phyloP scores from a whole-genome alignment of 2,329 filamentous ascomycete species.

The Beauveria medogensis region DNA sequence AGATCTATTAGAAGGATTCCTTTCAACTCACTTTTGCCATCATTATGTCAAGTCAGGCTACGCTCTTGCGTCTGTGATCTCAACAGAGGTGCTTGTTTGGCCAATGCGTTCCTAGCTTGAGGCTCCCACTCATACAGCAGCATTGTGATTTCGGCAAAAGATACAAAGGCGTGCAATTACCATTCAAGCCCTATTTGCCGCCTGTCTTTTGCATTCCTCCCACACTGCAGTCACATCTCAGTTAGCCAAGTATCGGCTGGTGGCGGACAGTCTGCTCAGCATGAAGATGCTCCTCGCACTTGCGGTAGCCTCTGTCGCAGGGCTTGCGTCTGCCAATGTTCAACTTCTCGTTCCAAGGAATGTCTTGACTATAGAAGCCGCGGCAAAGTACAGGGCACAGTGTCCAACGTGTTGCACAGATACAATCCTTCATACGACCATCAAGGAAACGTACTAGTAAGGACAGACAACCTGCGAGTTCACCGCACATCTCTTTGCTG shows the following conservation, averaged over 20 bases:
- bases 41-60: too few relatives aligned
- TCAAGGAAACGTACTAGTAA: slow-evolving; percentile 2
- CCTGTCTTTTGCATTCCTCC: neutral
- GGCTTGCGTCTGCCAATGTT: neutral
- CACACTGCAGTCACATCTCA: neutral
- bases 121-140: neutral
- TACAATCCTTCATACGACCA: neutral
- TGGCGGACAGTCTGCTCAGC: neutral
- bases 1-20: neutral
- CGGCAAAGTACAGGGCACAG: neutral
- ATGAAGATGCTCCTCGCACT: neutral
- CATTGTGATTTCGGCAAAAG: neutral
- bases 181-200: neutral
- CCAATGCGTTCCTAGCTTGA: neutral
- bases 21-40: neutral
- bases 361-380: neutral
- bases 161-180: neutral
- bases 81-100: neutral
- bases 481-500: neutral
- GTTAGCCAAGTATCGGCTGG: neutral
- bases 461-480: neutral
- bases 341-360: neutral
- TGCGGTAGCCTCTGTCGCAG: neutral
- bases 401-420: neutral
- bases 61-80: too few relatives aligned